These are phyloP conservation scores for Russula olivacea DNA, from an alignment of 768 basidiomycete genomes.

Conservation along the genomic window DNA sequence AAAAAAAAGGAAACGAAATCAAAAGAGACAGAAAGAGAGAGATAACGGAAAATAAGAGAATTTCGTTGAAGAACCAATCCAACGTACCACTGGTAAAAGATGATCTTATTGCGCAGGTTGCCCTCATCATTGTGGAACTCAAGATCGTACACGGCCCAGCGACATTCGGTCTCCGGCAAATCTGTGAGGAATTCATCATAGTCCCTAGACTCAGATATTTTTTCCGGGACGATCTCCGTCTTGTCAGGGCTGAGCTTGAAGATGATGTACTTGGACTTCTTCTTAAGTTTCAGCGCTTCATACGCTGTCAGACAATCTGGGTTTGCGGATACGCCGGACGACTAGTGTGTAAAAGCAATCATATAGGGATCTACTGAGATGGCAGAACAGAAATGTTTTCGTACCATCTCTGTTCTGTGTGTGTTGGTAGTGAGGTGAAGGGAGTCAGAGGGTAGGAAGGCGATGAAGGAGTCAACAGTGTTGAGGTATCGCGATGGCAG, in stretches of 20 bases:
- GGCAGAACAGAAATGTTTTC: not conserved
- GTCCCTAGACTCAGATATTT: conserved; percentile 41
- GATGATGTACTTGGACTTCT: conserved; percentile 79
- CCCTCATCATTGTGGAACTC: conserved; percentile 69
- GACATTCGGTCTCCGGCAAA: conserved; percentile 68
- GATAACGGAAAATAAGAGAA: too few species aligned
- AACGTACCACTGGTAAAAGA: conserved; percentile 73
- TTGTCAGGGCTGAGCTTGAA: conserved; percentile 55
- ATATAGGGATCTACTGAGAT: not conserved
- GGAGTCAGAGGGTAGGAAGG: not conserved
- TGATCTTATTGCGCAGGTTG: conserved; percentile 81
- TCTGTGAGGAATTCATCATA: conserved; percentile 73
- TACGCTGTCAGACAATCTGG: conserved; percentile 50
- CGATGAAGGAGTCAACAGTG: not conserved
- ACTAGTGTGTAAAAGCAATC: conserved; percentile 30
- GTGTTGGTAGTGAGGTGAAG: not conserved
- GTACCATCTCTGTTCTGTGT: conserved; percentile 21
- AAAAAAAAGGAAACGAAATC: too few species aligned
- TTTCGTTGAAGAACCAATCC: too few species aligned
- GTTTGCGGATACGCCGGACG: conserved; percentile 65
- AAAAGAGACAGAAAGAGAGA: not conserved
- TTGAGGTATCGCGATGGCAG: conserved; percentile 15
- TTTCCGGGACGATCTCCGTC: conserved; percentile 75
- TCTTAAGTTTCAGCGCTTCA: conserved; percentile 69
- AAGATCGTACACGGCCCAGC: conserved; percentile 93